These are phyloP conservation scores for Trichoderma cornu-damae DNA, from an alignment of 2,329 filamentous ascomycete species.

Conservation along the genomic window DNA sequence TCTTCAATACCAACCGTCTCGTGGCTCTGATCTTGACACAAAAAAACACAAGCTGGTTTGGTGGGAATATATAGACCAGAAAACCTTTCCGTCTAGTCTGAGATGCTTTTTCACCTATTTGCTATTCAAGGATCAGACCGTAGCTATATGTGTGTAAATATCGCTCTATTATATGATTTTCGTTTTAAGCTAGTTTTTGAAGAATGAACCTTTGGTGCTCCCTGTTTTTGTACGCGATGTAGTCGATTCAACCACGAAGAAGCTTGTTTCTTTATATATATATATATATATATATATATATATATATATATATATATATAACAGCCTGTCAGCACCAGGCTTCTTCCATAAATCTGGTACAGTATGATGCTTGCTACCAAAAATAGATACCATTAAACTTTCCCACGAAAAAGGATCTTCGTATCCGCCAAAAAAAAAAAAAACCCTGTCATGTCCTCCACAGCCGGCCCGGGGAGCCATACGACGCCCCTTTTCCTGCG, in stretches of 20 bases:
- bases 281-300: too few relatives aligned
- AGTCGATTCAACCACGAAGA: too few relatives aligned
- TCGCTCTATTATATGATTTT: not conserved
- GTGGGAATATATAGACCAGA: not conserved
- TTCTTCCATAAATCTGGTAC: not conserved
- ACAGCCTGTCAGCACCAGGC: not conserved
- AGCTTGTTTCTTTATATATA: too few relatives aligned
- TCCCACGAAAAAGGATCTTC: not conserved
- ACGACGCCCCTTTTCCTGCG: not conserved
- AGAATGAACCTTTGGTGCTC: not conserved
- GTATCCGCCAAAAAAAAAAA: not conserved
- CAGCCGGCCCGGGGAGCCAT: not conserved
- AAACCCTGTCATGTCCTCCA: not conserved
- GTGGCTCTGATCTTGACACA: too few relatives aligned
- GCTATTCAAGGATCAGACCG: not conserved
- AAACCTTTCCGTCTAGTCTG: not conserved
- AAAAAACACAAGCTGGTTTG: not conserved
- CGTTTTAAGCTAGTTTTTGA: not conserved
- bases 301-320: not conserved
- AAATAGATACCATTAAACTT: not conserved
- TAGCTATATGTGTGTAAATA: not conserved
- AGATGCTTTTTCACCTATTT: not conserved
- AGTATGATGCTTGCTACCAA: not conserved
- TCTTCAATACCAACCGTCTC: too few relatives aligned
- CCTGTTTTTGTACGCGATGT: too few relatives aligned